These are phyloP conservation scores for Torulaspora delbrueckii DNA, from an alignment of 805 yeast genomes.

Conservation along the genomic window DNA sequence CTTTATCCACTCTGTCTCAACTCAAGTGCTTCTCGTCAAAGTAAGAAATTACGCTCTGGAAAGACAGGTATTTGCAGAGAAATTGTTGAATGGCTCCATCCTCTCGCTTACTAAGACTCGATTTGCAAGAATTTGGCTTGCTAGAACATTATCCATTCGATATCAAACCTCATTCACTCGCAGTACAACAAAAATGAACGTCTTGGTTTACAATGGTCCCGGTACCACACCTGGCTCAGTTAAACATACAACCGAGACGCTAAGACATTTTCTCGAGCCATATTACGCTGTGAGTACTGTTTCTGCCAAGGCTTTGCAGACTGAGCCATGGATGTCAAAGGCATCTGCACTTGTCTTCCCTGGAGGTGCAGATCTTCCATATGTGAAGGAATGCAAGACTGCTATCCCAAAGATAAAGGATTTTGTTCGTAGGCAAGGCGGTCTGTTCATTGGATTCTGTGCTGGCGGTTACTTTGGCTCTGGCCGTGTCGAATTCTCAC, in stretches of 20 bases:
- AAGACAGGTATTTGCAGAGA: background rate
- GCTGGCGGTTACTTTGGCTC: slow-evolving; percentile 93
- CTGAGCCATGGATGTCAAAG: slow-evolving; percentile 85
- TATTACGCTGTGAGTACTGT: slow-evolving; percentile 80
- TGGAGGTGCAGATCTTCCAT: slow-evolving; percentile 95
- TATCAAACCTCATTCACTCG: background rate
- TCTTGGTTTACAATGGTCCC: slow-evolving; percentile 63
- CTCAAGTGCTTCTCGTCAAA: background rate
- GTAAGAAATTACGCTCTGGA: background rate
- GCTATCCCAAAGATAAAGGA: slow-evolving; percentile 55
- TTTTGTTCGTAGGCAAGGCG: slow-evolving; percentile 71
- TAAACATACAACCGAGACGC: slow-evolving; percentile 72
- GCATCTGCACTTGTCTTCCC: slow-evolving; percentile 82
- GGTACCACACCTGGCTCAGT: slow-evolving; percentile 89
- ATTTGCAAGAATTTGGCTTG: background rate
- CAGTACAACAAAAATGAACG: slow-evolving; percentile 48
- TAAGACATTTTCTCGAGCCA: slow-evolving; percentile 73
- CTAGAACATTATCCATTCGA: background rate
- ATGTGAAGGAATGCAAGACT: slow-evolving; percentile 69
- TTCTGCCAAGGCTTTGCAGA: slow-evolving; percentile 52
- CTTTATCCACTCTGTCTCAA: background rate
- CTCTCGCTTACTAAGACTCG: background rate
- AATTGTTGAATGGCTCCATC: background rate
- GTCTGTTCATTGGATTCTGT: slow-evolving; percentile 80
- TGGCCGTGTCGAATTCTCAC: slow-evolving; percentile 74